These are phyloP conservation scores for Cyberlindnera xylosilytica DNA, from an alignment of 805 yeast genomes.

Conservation along the genomic window DNA sequence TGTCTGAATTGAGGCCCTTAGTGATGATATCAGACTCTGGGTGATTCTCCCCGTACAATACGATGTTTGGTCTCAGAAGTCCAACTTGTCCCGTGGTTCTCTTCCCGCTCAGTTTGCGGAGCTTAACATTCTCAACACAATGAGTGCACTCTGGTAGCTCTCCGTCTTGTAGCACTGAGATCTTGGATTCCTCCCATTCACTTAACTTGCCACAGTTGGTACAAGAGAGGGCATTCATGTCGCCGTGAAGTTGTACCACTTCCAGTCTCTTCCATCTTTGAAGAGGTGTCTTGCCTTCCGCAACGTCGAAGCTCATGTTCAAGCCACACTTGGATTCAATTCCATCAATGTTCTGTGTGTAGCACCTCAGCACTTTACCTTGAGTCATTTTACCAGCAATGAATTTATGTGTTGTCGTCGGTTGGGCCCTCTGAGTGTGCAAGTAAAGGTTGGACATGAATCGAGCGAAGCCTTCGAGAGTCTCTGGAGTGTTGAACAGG, in stretches of 20 bases:
- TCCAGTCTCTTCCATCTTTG: slow-evolving; percentile 59
- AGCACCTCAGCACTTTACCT: slow-evolving; percentile 73
- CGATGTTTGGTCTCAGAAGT: slow-evolving; percentile 80
- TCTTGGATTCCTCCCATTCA: slow-evolving; percentile 59
- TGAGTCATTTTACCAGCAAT: slow-evolving; percentile 44
- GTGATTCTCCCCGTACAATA: slow-evolving; percentile 91
- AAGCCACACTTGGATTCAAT: slow-evolving; percentile 68
- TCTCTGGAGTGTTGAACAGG: slow-evolving; percentile 63
- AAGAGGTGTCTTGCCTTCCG: slow-evolving; percentile 13
- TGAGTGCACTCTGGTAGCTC: slow-evolving; percentile 72
- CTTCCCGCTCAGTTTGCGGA: slow-evolving; percentile 66
- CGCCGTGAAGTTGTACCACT: slow-evolving; percentile 91
- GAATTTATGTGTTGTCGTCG: slow-evolving; percentile 83
- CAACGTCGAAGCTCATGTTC: slow-evolving; percentile 46
- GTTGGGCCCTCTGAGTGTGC: slow-evolving; percentile 61
- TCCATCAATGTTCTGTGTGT: slow-evolving; percentile 94
- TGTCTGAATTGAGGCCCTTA: slow-evolving; percentile 62
- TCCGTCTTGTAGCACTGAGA: slow-evolving; percentile 51
- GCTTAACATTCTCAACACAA: slow-evolving; percentile 56
- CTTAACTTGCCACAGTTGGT: slow-evolving; percentile 59
- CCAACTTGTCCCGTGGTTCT: slow-evolving; percentile 72
- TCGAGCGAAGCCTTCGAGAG: slow-evolving; percentile 73
- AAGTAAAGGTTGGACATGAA: slow-evolving; percentile 82
- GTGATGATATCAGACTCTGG: slow-evolving; percentile 83
- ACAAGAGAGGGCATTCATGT: slow-evolving; percentile 72